Conservation (phyloP, 768 basidiomycete species). For the Auricularia sp. region DNA sequence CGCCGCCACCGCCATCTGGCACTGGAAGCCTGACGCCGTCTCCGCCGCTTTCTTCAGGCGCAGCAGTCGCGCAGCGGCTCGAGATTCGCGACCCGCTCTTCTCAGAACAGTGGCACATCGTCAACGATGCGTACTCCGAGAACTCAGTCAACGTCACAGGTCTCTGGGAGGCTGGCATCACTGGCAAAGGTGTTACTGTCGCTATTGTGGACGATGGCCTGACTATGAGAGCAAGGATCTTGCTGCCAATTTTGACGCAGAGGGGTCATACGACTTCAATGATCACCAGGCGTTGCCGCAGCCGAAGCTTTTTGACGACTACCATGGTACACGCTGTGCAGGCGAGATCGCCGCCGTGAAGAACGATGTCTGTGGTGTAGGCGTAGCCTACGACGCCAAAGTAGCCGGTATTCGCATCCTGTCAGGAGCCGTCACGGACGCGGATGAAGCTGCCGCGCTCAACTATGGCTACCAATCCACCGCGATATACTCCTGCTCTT, state of each 20-base stretch:
- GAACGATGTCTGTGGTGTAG: constrained; percentile 45
- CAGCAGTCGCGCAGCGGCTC: constrained; percentile 19
- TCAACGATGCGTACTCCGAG: constrained; percentile 32
- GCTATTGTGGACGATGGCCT: constrained; percentile 40
- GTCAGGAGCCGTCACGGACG: constrained; percentile 37
- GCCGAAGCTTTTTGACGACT: constrained; percentile 39
- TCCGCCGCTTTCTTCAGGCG: constrained; percentile 23
- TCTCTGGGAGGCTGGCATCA: constrained; percentile 33
- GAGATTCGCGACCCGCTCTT: constrained; percentile 34
- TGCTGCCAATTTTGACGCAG: constrained; percentile 33
- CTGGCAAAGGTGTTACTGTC: constrained; percentile 33
- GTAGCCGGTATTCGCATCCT: constrained; percentile 37
- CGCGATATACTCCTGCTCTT: constrained; percentile 40
- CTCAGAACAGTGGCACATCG: constrained; percentile 37
- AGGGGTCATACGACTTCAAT: constrained; percentile 42
- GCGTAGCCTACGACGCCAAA: constrained; percentile 34
- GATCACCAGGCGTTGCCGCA: constrained; percentile 36
- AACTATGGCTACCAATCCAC: constrained; percentile 40
- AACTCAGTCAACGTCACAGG: constrained; percentile 33
- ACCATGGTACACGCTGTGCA: constrained; percentile 42
- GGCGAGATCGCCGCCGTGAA: constrained; percentile 39
- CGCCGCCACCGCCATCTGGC: constrained; percentile 6
- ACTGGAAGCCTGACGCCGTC: constrained; percentile 17
- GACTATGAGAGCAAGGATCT: constrained; percentile 37
- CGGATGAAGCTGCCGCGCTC: constrained; percentile 39